phyloP scores from a whole-genome alignment of 1,139 yeast species.

The Hyphopichia khmerensis region DNA sequence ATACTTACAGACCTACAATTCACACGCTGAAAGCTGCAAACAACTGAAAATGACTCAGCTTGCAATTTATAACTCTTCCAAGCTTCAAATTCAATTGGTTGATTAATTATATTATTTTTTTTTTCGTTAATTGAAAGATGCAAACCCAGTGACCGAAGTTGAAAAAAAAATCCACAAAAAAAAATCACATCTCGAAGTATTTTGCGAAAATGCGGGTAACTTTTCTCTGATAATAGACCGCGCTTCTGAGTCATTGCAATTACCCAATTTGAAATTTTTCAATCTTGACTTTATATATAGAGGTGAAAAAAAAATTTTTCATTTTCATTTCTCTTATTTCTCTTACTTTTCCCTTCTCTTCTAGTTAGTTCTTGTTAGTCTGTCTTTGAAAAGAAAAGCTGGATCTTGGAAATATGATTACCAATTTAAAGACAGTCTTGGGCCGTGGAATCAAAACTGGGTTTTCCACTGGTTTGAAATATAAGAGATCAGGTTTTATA shows the following conservation, averaged over 20 bases:
- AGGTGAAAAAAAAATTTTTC: conserved; percentile 1
- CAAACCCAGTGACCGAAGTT: neutral
- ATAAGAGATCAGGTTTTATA: neutral
- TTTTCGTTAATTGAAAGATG: too few species aligned
- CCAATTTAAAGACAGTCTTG: conserved; percentile 1
- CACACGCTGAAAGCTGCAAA: too few species aligned
- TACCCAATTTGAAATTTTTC: neutral
- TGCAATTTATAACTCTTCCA: too few species aligned
- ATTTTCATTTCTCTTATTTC: neutral
- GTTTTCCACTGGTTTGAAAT: neutral
- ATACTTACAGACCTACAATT: too few species aligned
- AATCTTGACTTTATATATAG: neutral
- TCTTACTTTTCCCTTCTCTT: neutral
- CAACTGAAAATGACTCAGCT: too few species aligned
- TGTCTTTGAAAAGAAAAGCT: neutral
- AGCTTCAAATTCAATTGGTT: too few species aligned
- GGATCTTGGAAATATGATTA: neutral
- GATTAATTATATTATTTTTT: too few species aligned
- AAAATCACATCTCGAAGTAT: neutral
- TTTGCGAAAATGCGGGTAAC: conserved; percentile 2
- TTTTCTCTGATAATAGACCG: conserved; percentile 2
- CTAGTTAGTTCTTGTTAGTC: neutral
- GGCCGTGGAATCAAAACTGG: conserved; percentile 1
- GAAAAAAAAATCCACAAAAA: neutral
- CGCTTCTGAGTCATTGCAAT: conserved; percentile 5